Percentiles rank a stretch among this genome's conserved stretches.
Evolutionary conservation across 2,329 filamentous ascomycete species (phyloP).

Genomic region (Pyricularia grisea): DNA sequence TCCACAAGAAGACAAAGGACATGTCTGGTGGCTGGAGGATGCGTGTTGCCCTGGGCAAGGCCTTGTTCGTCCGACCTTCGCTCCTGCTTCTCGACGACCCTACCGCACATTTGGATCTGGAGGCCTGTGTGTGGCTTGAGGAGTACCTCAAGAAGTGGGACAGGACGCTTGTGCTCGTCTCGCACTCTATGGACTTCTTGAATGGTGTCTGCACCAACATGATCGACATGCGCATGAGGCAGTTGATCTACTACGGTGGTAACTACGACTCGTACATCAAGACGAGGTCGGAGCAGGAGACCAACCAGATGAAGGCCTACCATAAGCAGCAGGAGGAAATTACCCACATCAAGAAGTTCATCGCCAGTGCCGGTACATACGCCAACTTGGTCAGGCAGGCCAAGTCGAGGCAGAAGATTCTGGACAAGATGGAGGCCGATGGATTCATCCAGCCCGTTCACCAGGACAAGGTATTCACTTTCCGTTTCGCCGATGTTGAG

Average conservation of each 20-base stretch:
- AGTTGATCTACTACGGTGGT: slow-evolving; percentile 96
- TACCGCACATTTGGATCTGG: slow-evolving; percentile 97
- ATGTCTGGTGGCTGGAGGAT: slow-evolving; percentile 99
- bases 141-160: slow-evolving; percentile 99
- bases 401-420: slow-evolving; percentile 98
- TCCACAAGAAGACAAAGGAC: slow-evolving; percentile 99
- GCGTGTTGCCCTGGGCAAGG: slow-evolving; percentile 96
- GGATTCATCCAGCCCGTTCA: slow-evolving; percentile 91
- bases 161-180: slow-evolving; percentile 89
- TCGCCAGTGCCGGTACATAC: slow-evolving; percentile 98
- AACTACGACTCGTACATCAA: slow-evolving; percentile 99
- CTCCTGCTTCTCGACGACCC: slow-evolving; percentile 95
- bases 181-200: slow-evolving; percentile 97
- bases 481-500: slow-evolving; percentile 97
- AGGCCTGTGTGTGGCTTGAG: slow-evolving; percentile 99
- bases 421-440: slow-evolving; percentile 99
- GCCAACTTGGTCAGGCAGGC: slow-evolving; percentile 98
- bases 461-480: slow-evolving; percentile 83
- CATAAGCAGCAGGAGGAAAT: slow-evolving; percentile 99
- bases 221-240: slow-evolving; percentile 91
- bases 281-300: slow-evolving; percentile 88
- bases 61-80: slow-evolving; percentile 95
- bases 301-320: slow-evolving; percentile 99
- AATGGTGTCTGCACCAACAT: slow-evolving; percentile 98
- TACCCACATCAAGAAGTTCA: slow-evolving; percentile 99